phyloP scores from a whole-genome alignment of 768 basidiomycete genomes.

The Russula compacta region DNA sequence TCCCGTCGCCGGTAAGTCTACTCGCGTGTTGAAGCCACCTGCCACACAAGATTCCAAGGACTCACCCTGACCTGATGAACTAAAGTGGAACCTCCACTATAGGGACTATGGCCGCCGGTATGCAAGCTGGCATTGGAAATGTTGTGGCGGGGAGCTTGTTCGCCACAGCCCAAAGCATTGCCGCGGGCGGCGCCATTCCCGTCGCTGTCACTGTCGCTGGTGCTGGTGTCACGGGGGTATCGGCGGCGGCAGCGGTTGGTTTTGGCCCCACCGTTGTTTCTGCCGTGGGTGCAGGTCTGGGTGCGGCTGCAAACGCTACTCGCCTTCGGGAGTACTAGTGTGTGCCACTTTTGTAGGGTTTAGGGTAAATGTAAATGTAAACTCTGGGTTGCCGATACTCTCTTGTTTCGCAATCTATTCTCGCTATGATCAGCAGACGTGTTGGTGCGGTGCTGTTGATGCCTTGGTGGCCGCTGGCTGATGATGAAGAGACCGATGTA shows the following conservation, averaged over 20 bases:
- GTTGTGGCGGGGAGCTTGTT: conserved; percentile 8
- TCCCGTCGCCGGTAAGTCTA: conserved; percentile 1
- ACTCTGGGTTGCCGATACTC: no score
- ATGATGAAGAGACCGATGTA: no score
- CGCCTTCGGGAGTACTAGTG: neutral
- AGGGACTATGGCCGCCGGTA: neutral
- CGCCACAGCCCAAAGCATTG: conserved; percentile 1
- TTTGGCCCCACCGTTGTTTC: no score
- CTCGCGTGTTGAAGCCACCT: neutral
- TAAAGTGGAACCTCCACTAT: neutral
- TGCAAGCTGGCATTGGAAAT: conserved; percentile 6
- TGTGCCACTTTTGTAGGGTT: no score
- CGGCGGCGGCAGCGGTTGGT: no score
- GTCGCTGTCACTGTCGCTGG: neutral
- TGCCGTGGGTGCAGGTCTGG: neutral
- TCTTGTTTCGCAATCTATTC: no score
- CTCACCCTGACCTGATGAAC: neutral
- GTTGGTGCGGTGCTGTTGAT: no score
- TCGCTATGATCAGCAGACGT: no score
- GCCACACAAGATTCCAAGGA: no score
- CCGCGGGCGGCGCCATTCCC: conserved; percentile 4
- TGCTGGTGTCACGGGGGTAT: neutral
- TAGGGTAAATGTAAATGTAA: no score
- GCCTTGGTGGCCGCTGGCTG: no score
- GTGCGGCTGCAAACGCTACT: neutral